A percentile compares a stretch with the other conserved stretches of the same genome.
phyloP scores from a whole-genome alignment of 352 stramenopile genomes.

The Phytophthora foliorum region DNA sequence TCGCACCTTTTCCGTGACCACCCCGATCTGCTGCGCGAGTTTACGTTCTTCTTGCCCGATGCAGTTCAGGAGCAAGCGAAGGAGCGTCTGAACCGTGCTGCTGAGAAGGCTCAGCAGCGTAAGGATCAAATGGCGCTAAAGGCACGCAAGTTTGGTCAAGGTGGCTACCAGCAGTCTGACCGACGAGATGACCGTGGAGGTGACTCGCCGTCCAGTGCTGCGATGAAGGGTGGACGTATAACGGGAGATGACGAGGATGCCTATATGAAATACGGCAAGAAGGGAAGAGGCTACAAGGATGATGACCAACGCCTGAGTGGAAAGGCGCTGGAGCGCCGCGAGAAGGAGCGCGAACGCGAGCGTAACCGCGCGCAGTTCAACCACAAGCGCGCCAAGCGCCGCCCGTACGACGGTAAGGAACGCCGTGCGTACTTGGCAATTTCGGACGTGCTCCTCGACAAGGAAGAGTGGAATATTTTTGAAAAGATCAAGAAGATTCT shows the following conservation, averaged over 20 bases:
- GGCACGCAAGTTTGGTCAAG: slow-evolving; percentile 52
- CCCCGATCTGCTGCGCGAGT: slow-evolving; percentile 98
- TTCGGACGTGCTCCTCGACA: slow-evolving; percentile 83
- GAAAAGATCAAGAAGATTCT: slow-evolving; percentile 95
- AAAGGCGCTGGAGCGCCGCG: slow-evolving; percentile 72
- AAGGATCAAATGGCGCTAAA: slow-evolving; percentile 76
- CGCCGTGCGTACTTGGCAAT: slow-evolving; percentile 78
- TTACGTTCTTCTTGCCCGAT: slow-evolving; percentile 99
- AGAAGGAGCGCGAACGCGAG: slow-evolving; percentile 85
- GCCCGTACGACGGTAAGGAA: slow-evolving; percentile 78
- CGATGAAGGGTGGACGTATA: slow-evolving; percentile 58
- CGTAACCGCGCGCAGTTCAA: slow-evolving; percentile 80
- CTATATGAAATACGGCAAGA: slow-evolving; percentile 55
- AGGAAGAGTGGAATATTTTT: slow-evolving; percentile 94
- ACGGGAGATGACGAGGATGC: slow-evolving; percentile 57
- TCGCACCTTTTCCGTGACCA: slow-evolving; percentile 99
- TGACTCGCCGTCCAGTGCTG: slow-evolving; percentile 66
- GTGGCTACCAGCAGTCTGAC: slow-evolving; percentile 47
- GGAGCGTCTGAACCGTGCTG: slow-evolving; percentile 95
- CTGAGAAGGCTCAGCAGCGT: slow-evolving; percentile 94
- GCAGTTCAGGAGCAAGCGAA: slow-evolving; percentile 98
- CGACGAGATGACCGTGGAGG: slow-evolving; percentile 54
- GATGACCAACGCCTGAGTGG: slow-evolving; percentile 61
- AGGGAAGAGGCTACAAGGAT: slow-evolving; percentile 61
- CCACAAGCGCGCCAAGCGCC: slow-evolving; percentile 76